Evolutionary conservation across 179 eudicot species (phyloP).

Genomic region (Vitellaria paradoxa): DNA sequence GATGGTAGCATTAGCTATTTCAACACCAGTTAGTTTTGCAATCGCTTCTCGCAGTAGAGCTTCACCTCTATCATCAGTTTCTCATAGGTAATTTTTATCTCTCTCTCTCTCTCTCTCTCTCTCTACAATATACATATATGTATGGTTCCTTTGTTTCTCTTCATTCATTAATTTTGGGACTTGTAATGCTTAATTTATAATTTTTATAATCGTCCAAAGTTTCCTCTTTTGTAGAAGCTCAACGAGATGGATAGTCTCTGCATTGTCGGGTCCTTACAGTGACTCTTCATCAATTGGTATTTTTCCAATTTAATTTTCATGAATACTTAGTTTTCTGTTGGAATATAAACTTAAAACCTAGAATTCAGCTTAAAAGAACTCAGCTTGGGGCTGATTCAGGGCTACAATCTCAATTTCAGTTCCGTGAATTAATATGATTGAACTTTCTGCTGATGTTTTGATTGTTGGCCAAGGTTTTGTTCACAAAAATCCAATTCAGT

Average conservation of each 20-base stretch:
- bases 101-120: background rate
- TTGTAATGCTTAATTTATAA: background rate
- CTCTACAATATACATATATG: background rate
- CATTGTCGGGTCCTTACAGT: conserved; percentile 20
- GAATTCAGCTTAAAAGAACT: background rate
- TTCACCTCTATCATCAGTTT: conserved; percentile 12
- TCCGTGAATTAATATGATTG: background rate
- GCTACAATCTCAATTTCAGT: too few relatives aligned
- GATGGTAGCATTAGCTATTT: conserved; percentile 43
- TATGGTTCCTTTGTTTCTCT: background rate
- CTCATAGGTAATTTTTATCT: conserved; percentile 18
- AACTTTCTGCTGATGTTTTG: background rate
- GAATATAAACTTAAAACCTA: background rate
- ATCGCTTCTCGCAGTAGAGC: conserved; percentile 20
- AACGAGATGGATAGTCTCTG: conserved; percentile 26
- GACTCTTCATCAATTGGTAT: conserved; percentile 26
- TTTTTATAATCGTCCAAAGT: background rate
- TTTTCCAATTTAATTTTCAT: background rate
- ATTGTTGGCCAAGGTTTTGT: background rate
- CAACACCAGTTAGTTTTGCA: conserved; percentile 26
- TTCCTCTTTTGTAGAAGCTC: conserved; percentile 23
- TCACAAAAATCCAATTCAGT: background rate
- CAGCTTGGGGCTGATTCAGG: background rate
- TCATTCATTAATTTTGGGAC: background rate
- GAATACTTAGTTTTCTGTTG: background rate